Conservation (phyloP, 2,329 filamentous ascomycete genomes). For the Geosmithia flava region DNA sequence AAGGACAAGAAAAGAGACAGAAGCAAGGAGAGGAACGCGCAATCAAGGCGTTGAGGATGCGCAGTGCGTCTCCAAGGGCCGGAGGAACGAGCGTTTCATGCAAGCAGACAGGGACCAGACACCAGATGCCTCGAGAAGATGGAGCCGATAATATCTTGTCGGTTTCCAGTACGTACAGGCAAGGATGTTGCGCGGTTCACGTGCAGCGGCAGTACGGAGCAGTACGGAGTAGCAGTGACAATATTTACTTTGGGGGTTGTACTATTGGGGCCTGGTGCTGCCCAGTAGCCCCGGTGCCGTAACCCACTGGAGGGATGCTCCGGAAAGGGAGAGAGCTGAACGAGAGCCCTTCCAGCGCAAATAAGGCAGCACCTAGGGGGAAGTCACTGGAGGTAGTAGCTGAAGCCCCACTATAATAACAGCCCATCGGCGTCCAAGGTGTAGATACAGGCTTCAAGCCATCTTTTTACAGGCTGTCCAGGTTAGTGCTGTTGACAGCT, state of each 20-base stretch:
- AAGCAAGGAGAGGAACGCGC: not conserved
- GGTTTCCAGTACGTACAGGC: not conserved
- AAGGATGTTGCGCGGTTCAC: constrained; percentile 1
- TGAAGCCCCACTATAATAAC: not conserved
- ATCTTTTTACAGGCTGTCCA: no score
- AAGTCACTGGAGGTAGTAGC: not conserved
- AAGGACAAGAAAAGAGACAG: not conserved
- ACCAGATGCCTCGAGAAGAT: not conserved
- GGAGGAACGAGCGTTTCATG: not conserved
- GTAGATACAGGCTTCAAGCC: no score
- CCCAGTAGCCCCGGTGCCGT: no score
- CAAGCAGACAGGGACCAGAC: not conserved
- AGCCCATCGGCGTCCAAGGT: no score
- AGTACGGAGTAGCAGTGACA: not conserved
- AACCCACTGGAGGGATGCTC: no score
- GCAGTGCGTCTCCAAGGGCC: constrained; percentile 2
- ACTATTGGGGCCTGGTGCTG: no score
- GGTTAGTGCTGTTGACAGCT: no score
- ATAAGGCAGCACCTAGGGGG: not conserved
- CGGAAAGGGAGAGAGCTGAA: no score
- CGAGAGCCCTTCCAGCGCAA: not conserved
- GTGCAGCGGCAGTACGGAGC: not conserved
- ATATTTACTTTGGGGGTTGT: no score
- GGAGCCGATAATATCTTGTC: not conserved
- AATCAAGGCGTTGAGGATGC: constrained; percentile 2